Base-by-base conservation (phyloP, 2,329 filamentous ascomycete species). In the Aspergillus alliaceus region DNA sequence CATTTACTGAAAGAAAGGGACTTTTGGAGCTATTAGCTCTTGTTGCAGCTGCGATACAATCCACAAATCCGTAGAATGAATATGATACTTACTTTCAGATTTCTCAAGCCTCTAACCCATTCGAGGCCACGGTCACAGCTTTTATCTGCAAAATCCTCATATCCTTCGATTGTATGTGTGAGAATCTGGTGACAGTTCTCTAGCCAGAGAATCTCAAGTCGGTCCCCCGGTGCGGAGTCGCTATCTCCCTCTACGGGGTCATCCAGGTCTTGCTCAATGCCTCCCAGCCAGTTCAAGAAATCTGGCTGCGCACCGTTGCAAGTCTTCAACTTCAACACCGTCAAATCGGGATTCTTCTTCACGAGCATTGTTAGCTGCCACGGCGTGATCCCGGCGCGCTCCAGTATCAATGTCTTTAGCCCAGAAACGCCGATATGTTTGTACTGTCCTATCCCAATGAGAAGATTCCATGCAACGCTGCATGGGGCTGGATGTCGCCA, bases 201-300 rank as follows among this genome's bases (percentile, higher is more conserved):
- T 27, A 71, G 34, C 67, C 67, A 70, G 12, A 71, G 59, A 11
- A 64, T 56, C 34, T 66, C 54, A 27, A 71, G 51, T 20, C 55
- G 60, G 12, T 58, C 59, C 6, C 69, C 69, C 50, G 66, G 69
- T 1, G 59, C 59, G 22, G 44, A 20, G 12, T 42, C 34, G 18
- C 50, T 42, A 2, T 58, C 24, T 5, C 56, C 42, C 7, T 8
- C 50, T 22, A 6, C 44, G 11, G 31, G 29, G 3, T 59, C 57
- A 2, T 66, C 60, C 4, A 53, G 20, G 7, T 61, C 62, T 35
- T 56, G 48, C 4, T 56, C 53, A 14, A 66, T 48, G 6, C 66
- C 67, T 2, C 72, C 72, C 1, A 75, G 55, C 71, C 72, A 74
- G 32, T 70, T 53, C 42, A 75, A 58, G 53, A 75, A 74, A n/a